Evolutionary conservation across 2,329 filamentous ascomycete species (phyloP), one percentile per base, ranked within the genome.

Genomic region (Penicillium occitanis): DNA sequence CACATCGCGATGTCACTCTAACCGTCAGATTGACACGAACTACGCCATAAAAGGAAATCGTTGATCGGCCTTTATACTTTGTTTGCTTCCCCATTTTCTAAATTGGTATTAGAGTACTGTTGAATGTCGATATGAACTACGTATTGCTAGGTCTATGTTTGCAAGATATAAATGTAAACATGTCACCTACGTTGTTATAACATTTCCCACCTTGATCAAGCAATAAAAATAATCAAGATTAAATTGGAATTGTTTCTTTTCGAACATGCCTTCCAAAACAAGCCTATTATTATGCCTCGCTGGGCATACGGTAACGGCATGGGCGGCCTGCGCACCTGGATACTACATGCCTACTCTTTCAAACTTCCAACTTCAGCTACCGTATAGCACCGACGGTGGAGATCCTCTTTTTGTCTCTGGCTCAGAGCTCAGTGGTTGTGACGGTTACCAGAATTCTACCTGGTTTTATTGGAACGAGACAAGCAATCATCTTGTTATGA

Each of bases 401-500:
- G 66, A 70, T 28, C 73, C 76, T 13, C 69, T 72, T 61, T 72
- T 71, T 22, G 74, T 81, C 42, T 65, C 72, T 8, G 68, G 71
- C 48, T 67, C 69, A 5, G 65, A 74, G 25, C 75, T 82, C 17
- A 64, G 71, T n/a, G 75, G 76, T 62, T 81, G 78, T 70, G 40
- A 66, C 4, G 80, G 79, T 8, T 81, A 74, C 69, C 51, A 74
- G 19, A 68, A 73, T 68, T 30, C 76, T 1, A 73, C 76, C 66
- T 65, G 48, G 48, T 81, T 80, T 73, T 79, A 73, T 72, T 78
- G 76, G 44, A 72, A 74, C 66, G 64, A 64, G 17, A 67, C 68
- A 7, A 72, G 75, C 57, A 77, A 76, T n/a, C 70, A 73, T 3
- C 66, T 81, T 1, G 76, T 80, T 25, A 76, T 80, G 73, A 79